phyloP scores from a whole-genome alignment of 768 basidiomycete genomes.

The Psilocybe cubensis region DNA sequence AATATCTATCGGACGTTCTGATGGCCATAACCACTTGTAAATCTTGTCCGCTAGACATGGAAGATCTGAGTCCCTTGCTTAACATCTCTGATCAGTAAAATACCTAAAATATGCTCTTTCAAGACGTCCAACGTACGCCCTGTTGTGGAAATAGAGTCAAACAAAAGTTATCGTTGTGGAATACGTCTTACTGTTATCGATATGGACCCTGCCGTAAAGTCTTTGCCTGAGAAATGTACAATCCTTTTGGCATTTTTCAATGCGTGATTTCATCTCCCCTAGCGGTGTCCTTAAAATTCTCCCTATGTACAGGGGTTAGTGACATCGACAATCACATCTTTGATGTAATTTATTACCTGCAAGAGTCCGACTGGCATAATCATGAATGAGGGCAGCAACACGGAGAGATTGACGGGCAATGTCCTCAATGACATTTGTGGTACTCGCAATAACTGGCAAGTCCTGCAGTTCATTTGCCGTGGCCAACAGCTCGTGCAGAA shows the following conservation, averaged over 20 bases:
- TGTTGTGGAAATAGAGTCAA: neutral
- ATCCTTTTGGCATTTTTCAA: neutral
- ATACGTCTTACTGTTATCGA: too few species aligned
- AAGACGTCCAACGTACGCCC: neutral
- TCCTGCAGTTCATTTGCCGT: neutral
- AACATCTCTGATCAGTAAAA: neutral
- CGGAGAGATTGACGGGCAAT: conserved; percentile 5
- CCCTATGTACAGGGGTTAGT: too few species aligned
- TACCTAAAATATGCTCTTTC: neutral
- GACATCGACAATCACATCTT: neutral
- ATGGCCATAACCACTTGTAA: neutral
- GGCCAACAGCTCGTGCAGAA: conserved; percentile 2
- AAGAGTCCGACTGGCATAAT: neutral
- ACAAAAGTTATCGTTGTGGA: too few species aligned
- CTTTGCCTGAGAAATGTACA: too few species aligned
- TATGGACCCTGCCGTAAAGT: too few species aligned
- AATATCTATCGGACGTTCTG: too few species aligned
- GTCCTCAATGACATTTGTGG: conserved; percentile 6
- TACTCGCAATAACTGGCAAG: neutral
- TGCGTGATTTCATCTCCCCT: neutral
- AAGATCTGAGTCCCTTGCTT: neutral
- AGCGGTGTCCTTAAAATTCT: too few species aligned
- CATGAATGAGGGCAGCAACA: conserved; percentile 2
- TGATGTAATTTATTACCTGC: neutral
- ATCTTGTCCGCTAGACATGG: neutral